Base-by-base conservation (phyloP, 1,139 yeast species). In the Yarrowia galli region DNA sequence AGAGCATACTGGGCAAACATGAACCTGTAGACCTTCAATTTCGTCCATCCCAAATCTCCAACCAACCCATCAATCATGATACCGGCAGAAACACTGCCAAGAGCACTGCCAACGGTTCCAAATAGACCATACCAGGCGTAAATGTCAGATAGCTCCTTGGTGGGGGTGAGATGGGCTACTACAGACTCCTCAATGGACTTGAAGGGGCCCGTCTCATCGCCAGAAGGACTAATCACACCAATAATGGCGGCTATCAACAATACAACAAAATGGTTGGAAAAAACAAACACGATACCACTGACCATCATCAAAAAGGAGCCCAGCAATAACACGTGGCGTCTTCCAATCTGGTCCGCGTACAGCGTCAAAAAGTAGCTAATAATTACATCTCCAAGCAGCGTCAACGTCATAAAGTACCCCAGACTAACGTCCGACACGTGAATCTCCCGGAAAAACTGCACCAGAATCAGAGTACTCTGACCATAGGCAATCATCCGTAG, bases 131-230 rank as follows among this genome's bases (percentile, higher is more conserved):
- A 87, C 73, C 87, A 82, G 0, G 97, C 92, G 79, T 87, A 92
- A 0, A 91, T 81, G 70, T 88, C 92, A 0, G 97, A 89, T 60
- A 96, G 80, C 68, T 85, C 85, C 65, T 81, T 82, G 63, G 83
- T 83, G 0, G 89, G 87, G 0, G 96, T 89, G 72, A 92, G 79
- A 77, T 91, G 96, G 0, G 97, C 97, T 69, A 92, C 81, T 36
- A 91, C 84, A 0, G 96, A 89, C 75, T 92, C 97, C 75, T 92
- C 98, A 22, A 92, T 87, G 1, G 96, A 87, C 74, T 91, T 89
- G 78, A 92, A 92, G 0, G 98, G 98, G 0, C 98, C 98, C 0
- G 96, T 91, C 75, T 92, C 98, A 73, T 89, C 95, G 18, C 97
- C 97, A 42, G 93, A 87, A 0, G 97, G 97, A 1, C 97, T 91